Conservation (phyloP, 305 asterid species). For the Vinca major region DNA sequence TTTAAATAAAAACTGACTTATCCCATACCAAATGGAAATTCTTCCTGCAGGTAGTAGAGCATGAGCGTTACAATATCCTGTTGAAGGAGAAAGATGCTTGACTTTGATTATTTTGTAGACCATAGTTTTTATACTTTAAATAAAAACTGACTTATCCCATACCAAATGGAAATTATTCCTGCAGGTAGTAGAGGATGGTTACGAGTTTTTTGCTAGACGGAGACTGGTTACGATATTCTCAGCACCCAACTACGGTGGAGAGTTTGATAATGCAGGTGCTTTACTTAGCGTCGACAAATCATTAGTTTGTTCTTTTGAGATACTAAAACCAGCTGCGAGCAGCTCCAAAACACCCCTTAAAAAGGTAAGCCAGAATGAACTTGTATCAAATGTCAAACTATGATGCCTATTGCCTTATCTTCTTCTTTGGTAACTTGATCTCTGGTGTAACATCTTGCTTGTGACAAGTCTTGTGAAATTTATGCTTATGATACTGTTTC, state of each 20-base stretch:
- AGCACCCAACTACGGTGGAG: slow-evolving; percentile 82
- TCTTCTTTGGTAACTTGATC: too few species aligned
- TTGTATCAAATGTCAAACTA: too few species aligned
- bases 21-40: too few species aligned
- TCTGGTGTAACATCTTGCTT: neutral
- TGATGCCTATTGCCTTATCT: too few species aligned
- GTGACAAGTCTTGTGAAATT: too few species aligned
- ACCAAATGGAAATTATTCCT: neutral
- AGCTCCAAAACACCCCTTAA: slow-evolving; percentile 50
- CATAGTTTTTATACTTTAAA: neutral
- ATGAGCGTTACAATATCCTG: too few species aligned
- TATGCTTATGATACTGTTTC: neutral
- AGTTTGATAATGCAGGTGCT: slow-evolving; percentile 84
- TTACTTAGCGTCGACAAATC: slow-evolving; percentile 65
- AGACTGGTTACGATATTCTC: too few species aligned
- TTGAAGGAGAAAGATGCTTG: too few species aligned
- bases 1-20: too few species aligned
- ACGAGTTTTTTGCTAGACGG: too few species aligned
- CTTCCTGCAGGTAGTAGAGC: too few species aligned
- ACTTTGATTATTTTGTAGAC: too few species aligned
- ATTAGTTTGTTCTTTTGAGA: slow-evolving; percentile 71
- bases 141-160: neutral
- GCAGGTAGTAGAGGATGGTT: slow-evolving; percentile 90
- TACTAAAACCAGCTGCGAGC: slow-evolving; percentile 49
- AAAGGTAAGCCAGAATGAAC: slow-evolving; percentile 36